phyloP scores from a whole-genome alignment of 345 rosid species.

The Eucalyptus paniculata region DNA sequence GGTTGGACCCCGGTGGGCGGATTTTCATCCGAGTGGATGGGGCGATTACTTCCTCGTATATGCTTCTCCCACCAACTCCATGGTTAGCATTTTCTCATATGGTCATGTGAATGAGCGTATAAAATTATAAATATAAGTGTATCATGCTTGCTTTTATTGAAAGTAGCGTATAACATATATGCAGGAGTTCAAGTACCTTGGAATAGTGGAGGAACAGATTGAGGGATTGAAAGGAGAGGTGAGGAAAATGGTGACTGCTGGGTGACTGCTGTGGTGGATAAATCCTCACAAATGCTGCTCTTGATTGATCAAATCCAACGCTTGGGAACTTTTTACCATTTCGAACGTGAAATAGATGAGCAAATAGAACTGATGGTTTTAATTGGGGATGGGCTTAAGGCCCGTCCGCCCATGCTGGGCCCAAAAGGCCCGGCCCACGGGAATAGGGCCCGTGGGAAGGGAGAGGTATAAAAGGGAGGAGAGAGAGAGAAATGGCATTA shows the following conservation, averaged over 20 bases:
- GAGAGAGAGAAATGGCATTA: too few relatives aligned
- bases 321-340: neutral
- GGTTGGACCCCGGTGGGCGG: neutral
- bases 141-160: neutral
- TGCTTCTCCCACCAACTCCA: neutral
- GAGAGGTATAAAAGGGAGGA: too few relatives aligned
- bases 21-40: slow-evolving; percentile 6
- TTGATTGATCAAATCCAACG: neutral
- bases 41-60: slow-evolving; percentile 5
- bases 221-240: slow-evolving; percentile 3
- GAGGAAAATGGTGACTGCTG: slow-evolving; percentile 2
- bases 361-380: neutral
- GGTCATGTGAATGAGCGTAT: neutral
- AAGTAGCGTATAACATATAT: neutral
- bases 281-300: neutral
- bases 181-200: neutral
- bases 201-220: neutral
- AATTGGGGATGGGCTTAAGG: too few relatives aligned
- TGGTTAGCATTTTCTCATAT: neutral
- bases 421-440: too few relatives aligned
- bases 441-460: too few relatives aligned
- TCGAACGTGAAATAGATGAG: neutral
- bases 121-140: neutral
- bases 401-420: too few relatives aligned
- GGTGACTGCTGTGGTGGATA: neutral